These are phyloP conservation scores for Linnemannia exigua DNA, from an alignment of 192 early-diverging fungal species.

Conservation along the genomic window DNA sequence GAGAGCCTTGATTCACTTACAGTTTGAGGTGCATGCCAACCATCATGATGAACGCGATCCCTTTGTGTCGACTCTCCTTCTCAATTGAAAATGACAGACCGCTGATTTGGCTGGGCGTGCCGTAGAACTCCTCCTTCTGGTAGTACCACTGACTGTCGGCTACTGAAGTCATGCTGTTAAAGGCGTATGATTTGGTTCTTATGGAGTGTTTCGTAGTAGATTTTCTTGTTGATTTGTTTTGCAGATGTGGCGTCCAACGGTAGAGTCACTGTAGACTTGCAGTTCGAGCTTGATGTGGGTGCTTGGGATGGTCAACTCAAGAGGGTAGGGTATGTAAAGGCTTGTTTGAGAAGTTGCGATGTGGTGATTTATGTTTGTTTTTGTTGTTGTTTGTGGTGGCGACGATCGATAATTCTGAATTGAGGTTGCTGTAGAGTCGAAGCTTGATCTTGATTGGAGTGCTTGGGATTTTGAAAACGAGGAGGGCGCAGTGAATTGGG, in stretches of 20 bases:
- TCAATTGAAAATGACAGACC: constrained; percentile 52
- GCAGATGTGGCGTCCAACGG: too few species aligned
- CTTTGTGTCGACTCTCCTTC: constrained; percentile 48
- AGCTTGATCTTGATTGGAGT: neutral
- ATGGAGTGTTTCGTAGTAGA: neutral
- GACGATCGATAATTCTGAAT: neutral
- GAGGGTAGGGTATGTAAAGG: too few species aligned
- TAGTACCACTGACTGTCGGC: constrained; percentile 69
- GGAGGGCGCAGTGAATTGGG: neutral
- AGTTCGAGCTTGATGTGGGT: too few species aligned
- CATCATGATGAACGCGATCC: constrained; percentile 59
- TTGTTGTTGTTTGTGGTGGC: too few species aligned
- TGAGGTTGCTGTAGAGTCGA: neutral
- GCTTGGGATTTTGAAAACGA: neutral
- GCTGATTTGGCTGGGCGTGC: constrained; percentile 64
- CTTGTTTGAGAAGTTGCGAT: too few species aligned
- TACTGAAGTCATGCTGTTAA: constrained; percentile 4
- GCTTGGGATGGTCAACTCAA: too few species aligned
- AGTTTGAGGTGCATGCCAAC: constrained; percentile 52
- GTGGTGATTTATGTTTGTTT: too few species aligned
- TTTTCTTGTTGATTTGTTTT: neutral
- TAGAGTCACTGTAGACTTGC: too few species aligned
- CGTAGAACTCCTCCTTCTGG: constrained; percentile 68
- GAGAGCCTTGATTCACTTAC: constrained; percentile 20
- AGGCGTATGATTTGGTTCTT: neutral